Evolutionary conservation across 768 basidiomycete genomes (phyloP).

Genomic region (Leccinum barrowsii): DNA sequence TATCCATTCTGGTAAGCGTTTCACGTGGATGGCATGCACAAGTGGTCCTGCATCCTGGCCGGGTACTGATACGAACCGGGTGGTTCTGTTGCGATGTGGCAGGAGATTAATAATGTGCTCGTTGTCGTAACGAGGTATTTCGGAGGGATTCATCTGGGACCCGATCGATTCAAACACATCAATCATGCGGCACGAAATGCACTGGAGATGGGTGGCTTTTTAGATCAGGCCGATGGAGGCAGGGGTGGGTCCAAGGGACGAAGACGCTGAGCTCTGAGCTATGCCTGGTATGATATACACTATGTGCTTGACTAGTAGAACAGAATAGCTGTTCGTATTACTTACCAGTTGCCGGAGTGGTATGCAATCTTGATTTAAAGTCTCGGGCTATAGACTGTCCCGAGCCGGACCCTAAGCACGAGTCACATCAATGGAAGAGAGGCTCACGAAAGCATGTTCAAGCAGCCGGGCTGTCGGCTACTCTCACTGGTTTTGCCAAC

Average conservation of each 20-base stretch:
- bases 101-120: constrained; percentile 82
- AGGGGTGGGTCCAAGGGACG: constrained; percentile 24
- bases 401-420: no score
- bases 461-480: no score
- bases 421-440: neutral
- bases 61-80: neutral
- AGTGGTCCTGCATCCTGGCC: neutral
- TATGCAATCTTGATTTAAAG: no score
- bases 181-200: constrained; percentile 94
- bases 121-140: constrained; percentile 93
- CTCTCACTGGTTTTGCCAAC: no score
- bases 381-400: no score
- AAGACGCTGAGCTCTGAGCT: constrained; percentile 17
- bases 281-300: neutral
- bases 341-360: no score
- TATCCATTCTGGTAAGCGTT: constrained; percentile 74
- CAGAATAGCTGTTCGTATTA: no score
- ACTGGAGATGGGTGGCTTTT: constrained; percentile 81
- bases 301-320: neutral
- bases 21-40: neutral
- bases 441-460: neutral
- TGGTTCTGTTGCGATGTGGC: neutral
- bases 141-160: constrained; percentile 87
- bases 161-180: constrained; percentile 89
- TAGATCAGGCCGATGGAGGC: constrained; percentile 47